Evolutionary conservation across 164 flowering plant species (phyloP).

Genomic region (Vitis riparia): DNA sequence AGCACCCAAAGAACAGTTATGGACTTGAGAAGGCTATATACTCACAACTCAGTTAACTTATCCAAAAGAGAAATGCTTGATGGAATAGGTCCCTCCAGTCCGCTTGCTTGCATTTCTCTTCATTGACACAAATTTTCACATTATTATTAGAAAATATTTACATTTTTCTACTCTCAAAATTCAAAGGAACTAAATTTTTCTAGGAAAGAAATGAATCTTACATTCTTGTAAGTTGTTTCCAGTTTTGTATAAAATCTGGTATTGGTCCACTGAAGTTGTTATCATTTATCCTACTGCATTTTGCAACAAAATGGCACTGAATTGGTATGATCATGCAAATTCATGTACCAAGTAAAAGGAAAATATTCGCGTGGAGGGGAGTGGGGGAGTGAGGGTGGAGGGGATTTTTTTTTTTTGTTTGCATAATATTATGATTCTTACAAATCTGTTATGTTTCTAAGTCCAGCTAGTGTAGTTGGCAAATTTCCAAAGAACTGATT

Average conservation of each 20-base stretch:
- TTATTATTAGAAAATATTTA: constrained; percentile 4
- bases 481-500: constrained; percentile 49
- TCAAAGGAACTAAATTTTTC: background rate
- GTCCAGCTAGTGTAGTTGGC: constrained; percentile 34
- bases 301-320: background rate
- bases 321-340: too few relatives aligned
- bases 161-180: background rate
- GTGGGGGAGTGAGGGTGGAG: too few relatives aligned
- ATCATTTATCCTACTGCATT: constrained; percentile 62
- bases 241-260: constrained; percentile 54
- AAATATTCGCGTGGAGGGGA: too few relatives aligned
- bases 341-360: too few relatives aligned
- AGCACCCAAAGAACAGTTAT: background rate
- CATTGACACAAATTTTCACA: background rate
- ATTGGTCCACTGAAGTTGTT: constrained; percentile 56
- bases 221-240: constrained; percentile 53
- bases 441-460: constrained; percentile 48
- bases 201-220: constrained; percentile 22
- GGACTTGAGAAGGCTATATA: constrained; percentile 7
- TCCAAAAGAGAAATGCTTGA: constrained; percentile 44
- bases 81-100: constrained; percentile 71
- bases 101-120: constrained; percentile 53
- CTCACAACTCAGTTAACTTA: constrained; percentile 52
- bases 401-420: too few relatives aligned
- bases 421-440: constrained; percentile 16